These are phyloP conservation scores for Calocera viscosa DNA, from an alignment of 768 basidiomycete species.

Conservation along the genomic window DNA sequence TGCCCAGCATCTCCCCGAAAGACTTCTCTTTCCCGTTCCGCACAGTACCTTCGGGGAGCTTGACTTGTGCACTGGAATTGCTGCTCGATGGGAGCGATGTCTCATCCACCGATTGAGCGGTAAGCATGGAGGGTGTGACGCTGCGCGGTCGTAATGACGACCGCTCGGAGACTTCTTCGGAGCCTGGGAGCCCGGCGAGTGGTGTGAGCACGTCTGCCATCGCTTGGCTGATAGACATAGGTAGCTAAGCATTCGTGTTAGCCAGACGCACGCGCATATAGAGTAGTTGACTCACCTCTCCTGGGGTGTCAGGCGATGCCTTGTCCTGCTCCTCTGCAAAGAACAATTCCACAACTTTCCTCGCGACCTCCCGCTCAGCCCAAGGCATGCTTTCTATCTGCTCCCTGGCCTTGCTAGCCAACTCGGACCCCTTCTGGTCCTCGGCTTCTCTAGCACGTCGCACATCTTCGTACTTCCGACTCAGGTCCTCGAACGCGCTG, in stretches of 20 bases:
- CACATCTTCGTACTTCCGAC: constrained; percentile 41
- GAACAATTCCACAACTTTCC: constrained; percentile 51
- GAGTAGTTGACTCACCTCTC: constrained; percentile 42
- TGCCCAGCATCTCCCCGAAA: background rate
- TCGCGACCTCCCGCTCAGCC: constrained; percentile 55
- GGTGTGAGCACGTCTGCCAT: constrained; percentile 34
- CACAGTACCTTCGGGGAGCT: background rate
- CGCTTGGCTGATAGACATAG: constrained; percentile 45
- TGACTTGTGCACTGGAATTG: background rate
- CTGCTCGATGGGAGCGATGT: background rate
- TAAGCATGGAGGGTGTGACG: constrained; percentile 1
- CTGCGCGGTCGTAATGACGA: background rate
- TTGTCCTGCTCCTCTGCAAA: constrained; percentile 37
- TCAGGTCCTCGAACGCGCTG: constrained; percentile 48
- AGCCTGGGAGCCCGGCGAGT: background rate
- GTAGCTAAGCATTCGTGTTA: constrained; percentile 20
- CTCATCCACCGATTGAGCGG: background rate
- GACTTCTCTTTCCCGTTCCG: background rate
- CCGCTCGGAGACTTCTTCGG: background rate
- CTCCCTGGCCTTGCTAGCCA: constrained; percentile 27
- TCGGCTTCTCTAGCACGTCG: constrained; percentile 45
- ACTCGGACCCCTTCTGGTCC: constrained; percentile 38
- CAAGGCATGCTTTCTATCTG: constrained; percentile 43
- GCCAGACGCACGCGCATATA: constrained; percentile 43
- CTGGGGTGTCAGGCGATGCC: constrained; percentile 25